These are phyloP conservation scores for Vanilla planifolia DNA, from an alignment of 106 monocot species.

Conservation along the genomic window DNA sequence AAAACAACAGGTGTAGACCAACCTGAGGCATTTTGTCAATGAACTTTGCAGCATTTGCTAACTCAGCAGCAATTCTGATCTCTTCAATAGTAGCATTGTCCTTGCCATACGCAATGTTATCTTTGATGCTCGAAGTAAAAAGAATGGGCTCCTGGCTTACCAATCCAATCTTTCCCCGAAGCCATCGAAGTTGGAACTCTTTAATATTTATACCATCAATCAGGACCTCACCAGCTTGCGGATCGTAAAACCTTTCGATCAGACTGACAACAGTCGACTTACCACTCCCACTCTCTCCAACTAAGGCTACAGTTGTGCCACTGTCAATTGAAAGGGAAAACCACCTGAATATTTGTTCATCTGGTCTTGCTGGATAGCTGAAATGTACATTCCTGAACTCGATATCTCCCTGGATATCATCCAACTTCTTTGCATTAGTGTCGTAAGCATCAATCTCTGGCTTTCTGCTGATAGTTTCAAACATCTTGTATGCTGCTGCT, in stretches of 20 bases:
- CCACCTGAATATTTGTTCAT: conserved; percentile 12
- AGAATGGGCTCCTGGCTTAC: conserved; percentile 24
- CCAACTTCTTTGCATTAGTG: neutral
- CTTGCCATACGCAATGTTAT: conserved; percentile 18
- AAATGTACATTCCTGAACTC: conserved; percentile 14
- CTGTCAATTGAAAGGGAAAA: conserved; percentile 1
- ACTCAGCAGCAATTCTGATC: conserved; percentile 13
- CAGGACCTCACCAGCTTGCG: conserved; percentile 13
- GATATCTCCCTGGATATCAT: conserved; percentile 15
- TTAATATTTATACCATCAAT: conserved; percentile 17
- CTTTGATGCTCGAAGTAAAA: conserved; percentile 16
- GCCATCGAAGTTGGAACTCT: conserved; percentile 7
- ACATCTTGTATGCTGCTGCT: conserved; percentile 16
- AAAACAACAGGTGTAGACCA: neutral
- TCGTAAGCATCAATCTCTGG: conserved; percentile 16
- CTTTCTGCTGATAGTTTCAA: conserved; percentile 13
- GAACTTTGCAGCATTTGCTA: conserved; percentile 14
- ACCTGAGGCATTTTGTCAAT: conserved; percentile 14
- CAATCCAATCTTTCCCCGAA: conserved; percentile 17
- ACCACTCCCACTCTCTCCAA: conserved; percentile 13
- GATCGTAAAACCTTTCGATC: conserved; percentile 22
- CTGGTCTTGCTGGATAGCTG: conserved; percentile 7
- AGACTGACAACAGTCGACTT: conserved; percentile 10
- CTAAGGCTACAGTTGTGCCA: conserved; percentile 10
- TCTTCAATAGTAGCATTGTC: conserved; percentile 11